phyloP scores from a whole-genome alignment of 2,329 filamentous ascomycete species.

The Fusarium brachygibbosum region DNA sequence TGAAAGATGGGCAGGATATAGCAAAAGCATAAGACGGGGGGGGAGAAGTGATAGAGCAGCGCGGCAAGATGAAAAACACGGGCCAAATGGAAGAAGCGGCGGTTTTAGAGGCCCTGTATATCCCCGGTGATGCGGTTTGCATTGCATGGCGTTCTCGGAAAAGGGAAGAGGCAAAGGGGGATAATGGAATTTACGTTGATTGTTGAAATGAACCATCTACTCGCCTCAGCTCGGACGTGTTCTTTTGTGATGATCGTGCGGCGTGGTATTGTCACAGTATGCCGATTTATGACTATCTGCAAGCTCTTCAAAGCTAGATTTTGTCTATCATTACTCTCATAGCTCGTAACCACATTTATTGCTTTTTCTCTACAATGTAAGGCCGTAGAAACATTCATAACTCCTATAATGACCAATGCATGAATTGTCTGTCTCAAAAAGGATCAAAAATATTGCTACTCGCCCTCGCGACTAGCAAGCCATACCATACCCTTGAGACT shows the following conservation, averaged over 20 bases:
- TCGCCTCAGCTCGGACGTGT: constrained; percentile 26
- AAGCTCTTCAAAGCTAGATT: constrained; percentile 23
- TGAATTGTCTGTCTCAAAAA: background rate
- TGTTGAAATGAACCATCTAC: constrained; percentile 50
- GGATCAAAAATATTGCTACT: constrained; percentile 39
- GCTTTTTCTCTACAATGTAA: constrained; percentile 2
- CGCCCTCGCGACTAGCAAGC: constrained; percentile 60
- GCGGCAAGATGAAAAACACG: constrained; percentile 32
- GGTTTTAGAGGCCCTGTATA: constrained; percentile 48
- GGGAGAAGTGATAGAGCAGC: constrained; percentile 37
- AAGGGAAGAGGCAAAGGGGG: constrained; percentile 50
- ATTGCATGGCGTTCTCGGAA: constrained; percentile 57
- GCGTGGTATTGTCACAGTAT: background rate
- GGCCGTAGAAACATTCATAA: background rate
- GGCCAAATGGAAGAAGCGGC: constrained; percentile 34
- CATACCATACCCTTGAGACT: constrained; percentile 68
- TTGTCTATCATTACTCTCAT: constrained; percentile 36
- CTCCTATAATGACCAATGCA: background rate
- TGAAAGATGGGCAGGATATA: constrained; percentile 31
- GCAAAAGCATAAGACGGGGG: constrained; percentile 27
- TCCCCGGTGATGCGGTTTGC: constrained; percentile 57
- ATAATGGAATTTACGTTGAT: constrained; percentile 52
- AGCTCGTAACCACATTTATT: constrained; percentile 35
- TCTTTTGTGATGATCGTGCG: constrained; percentile 14
- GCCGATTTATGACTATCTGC: background rate